Base-by-base conservation (phyloP, 768 basidiomycete species). In the Phaeotremella skinneri region DNA sequence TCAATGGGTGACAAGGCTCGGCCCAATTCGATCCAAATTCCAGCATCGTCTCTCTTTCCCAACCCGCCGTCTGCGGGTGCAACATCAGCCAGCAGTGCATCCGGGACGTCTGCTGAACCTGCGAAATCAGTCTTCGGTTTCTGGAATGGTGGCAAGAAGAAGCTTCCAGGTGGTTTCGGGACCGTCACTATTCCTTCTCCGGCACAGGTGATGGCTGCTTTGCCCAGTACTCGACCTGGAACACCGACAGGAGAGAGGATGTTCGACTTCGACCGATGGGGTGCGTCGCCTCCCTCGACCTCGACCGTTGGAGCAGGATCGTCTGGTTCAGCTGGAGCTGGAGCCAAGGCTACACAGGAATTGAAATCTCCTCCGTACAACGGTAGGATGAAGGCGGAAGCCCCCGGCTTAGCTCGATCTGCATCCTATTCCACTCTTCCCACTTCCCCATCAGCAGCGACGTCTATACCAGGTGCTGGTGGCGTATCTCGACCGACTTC, bases 131-230 rank as follows among this genome's bases (percentile, higher is more conserved):
- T 58, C 17, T 67, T 60, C 52, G 65, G 62, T 23, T 71, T 69
- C 61, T 67, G 66, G 56, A 59, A 62, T 14, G 67, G 65, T 16
- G 68, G 64, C 5, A 68, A 70, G 56, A 72, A 68, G 51, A 66
- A 65, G 30, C 55, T 71, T 6, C 60, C 69, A 7, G 65, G 67
- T 27, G 69, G 67, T 6, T 48, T 69, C 21, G 55, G 58, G 20
- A 56, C 55, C 14, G 58, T 67, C 9, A 52, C 50, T 11, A 52
- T 65, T 34, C 58, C 63, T 2, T 42, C 67, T 1, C 47, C 58
- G 7, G 49, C 56, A 0, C 59, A 61, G 27, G 42, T 64, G 7
- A 61, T 64, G 23, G 52, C 58, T 14, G 59, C 56, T 13, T 11
- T 60, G 2, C 43, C 52, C n/a, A 32, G 55, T 27, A 48, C 52